Evolutionary conservation across 108 stramenopile genomes (phyloP), one percentile per base, ranked within the genome.

Genomic region (Nitzschia sp.): DNA sequence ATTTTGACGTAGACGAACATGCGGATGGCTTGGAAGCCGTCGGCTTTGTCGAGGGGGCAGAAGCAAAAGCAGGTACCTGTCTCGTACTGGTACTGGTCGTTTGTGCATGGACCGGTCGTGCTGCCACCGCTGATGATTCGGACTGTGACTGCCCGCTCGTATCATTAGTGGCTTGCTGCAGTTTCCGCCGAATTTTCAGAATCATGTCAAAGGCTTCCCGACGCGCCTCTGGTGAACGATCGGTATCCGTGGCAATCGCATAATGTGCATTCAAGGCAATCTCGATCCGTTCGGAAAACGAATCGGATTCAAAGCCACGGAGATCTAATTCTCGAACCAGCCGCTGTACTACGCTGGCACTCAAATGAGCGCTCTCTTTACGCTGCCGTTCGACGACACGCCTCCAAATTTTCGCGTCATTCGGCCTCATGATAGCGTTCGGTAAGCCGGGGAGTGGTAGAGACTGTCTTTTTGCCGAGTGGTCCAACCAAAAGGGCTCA

Each of bases 361-460:
- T 28, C 56, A 57, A 57, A 57, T 5, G 31, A 30, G 56, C 61
- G 5, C 36, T 45, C 6, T 62, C 61, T 62, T 62, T 36, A n/a
- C 42, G 24, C 32, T 42, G 36, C 36, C 38, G 36, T 38, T 42
- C 42, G 9, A 62, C 61, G 2, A 62, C 19, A 31, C 61, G 61
- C 5, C 24, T 2, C 61, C 61, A 62, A n/a, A n/a, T n/a, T n/a
- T n/a, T n/a, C n/a, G n/a, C n/a, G n/a, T n/a, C n/a, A n/a, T n/a
- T n/a, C n/a, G n/a, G n/a, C n/a, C n/a, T n/a, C n/a, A n/a, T n/a
- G n/a, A n/a, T n/a, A n/a, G n/a, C n/a, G n/a, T n/a, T n/a, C n/a
- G n/a, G n/a, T n/a, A n/a, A n/a, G n/a, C n/a, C n/a, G n/a, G n/a
- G n/a, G n/a, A n/a, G n/a, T n/a, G n/a, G n/a, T n/a, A n/a, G n/a